phyloP scores from a whole-genome alignment of 1,284 basidiomycete genomes.

The Ceraceosorus guamensis region DNA sequence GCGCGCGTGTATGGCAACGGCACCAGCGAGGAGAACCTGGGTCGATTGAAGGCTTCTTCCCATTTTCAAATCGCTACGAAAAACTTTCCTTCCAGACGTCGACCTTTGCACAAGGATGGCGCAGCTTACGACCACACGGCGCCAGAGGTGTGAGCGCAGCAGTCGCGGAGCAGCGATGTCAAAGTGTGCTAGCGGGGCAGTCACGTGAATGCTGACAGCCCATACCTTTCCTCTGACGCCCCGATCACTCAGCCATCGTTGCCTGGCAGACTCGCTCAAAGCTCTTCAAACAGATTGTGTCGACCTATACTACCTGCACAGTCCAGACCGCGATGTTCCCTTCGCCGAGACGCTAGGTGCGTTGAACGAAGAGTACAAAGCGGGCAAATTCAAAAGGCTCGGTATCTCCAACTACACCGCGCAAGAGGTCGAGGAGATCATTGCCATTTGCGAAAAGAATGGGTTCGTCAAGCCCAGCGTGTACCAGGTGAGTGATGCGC shows the following conservation, averaged over 20 bases:
- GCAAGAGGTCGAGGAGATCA: slow-evolving; percentile 63
- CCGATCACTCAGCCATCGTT: slow-evolving; percentile 7
- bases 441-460: slow-evolving; percentile 56
- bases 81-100: slow-evolving; percentile 49
- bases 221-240: too few species aligned
- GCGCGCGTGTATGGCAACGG: slow-evolving; percentile 53
- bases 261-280: slow-evolving; percentile 39
- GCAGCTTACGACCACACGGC: slow-evolving; percentile 36
- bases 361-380: slow-evolving; percentile 55
- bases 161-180: too few species aligned
- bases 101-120: not conserved
- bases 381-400: slow-evolving; percentile 54
- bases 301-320: slow-evolving; percentile 58
- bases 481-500: too few species aligned
- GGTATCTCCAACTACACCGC: slow-evolving; percentile 56
- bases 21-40: slow-evolving; percentile 22
- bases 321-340: slow-evolving; percentile 54
- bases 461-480: slow-evolving; percentile 60
- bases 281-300: slow-evolving; percentile 48
- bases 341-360: slow-evolving; percentile 54
- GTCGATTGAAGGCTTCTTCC: slow-evolving; percentile 17
- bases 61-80: slow-evolving; percentile 34
- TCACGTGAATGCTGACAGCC: too few species aligned
- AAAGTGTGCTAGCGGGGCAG: too few species aligned
- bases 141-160: slow-evolving; percentile 50